phyloP scores from a whole-genome alignment of 2,329 filamentous ascomycete species.

The Neoarthrinium moseri region DNA sequence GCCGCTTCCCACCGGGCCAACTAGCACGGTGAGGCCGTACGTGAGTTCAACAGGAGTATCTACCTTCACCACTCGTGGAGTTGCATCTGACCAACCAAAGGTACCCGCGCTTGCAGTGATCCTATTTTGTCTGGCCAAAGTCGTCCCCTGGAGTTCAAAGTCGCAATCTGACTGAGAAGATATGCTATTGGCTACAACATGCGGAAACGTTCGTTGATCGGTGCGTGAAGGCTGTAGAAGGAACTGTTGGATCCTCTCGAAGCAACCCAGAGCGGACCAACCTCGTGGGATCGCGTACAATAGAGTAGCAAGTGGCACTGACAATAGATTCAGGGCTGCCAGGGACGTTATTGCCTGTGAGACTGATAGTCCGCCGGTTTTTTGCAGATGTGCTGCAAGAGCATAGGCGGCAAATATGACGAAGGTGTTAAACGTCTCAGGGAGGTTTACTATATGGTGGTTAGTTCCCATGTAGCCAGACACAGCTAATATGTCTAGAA shows the following conservation, averaged over 20 bases:
- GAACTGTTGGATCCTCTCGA: slow-evolving; percentile 22
- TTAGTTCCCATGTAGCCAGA: not conserved
- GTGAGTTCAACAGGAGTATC: not conserved
- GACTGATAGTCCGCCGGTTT: slow-evolving; percentile 13
- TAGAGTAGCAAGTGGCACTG: slow-evolving; percentile 19
- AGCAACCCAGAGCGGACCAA: slow-evolving; percentile 24
- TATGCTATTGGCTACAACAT: not conserved
- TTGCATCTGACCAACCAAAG: slow-evolving; percentile 6
- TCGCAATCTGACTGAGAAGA: not conserved
- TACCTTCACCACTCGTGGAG: not conserved
- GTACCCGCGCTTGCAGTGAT: not conserved
- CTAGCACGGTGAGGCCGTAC: slow-evolving; percentile 7
- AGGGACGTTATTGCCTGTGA: slow-evolving; percentile 23
- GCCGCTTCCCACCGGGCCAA: slow-evolving; percentile 12
- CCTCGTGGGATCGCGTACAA: slow-evolving; percentile 22
- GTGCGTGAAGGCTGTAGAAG: slow-evolving; percentile 3
- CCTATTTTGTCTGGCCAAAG: not conserved
- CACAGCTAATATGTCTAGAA: no score
- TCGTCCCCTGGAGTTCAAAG: no score
- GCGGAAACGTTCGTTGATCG: not conserved
- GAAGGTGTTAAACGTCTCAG: slow-evolving; percentile 16
- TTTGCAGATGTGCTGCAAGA: slow-evolving; percentile 17
- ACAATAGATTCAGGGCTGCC: slow-evolving; percentile 23
- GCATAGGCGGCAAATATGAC: slow-evolving; percentile 26
- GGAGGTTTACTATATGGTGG: slow-evolving; percentile 10